Percentiles rank a stretch among this genome's conserved stretches.
Evolutionary conservation across 2,329 filamentous ascomycete species (phyloP).

Genomic region (Claviceps capensis): DNA sequence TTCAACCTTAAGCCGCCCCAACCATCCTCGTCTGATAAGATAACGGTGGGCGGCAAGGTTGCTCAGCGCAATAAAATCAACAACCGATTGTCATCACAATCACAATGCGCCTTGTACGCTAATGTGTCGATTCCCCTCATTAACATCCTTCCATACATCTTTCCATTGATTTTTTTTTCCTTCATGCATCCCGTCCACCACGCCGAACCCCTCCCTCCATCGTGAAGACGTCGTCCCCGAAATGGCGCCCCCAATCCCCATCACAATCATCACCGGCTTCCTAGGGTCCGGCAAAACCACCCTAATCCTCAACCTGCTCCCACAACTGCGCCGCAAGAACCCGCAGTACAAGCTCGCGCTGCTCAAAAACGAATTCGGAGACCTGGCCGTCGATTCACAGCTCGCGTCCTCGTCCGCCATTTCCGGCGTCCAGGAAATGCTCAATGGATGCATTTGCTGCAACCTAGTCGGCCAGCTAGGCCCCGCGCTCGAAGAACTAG

Average conservation of each 20-base stretch:
- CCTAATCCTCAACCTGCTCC: conserved; percentile 83
- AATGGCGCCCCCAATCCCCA: conserved; percentile 58
- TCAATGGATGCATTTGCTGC: conserved; percentile 98
- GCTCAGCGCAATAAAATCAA: too few relatives aligned
- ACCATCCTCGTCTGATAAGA: too few relatives aligned
- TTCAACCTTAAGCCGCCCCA: too few relatives aligned
- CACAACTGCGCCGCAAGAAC: conserved; percentile 66
- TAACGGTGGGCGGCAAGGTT: too few relatives aligned
- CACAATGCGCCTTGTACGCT: too few relatives aligned
- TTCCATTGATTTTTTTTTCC: too few relatives aligned
- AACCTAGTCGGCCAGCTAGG: conserved; percentile 88
- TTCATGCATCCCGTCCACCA: too few relatives aligned
- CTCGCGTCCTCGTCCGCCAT: conserved; percentile 73
- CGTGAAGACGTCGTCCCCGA: background rate
- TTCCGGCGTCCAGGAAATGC: conserved; percentile 78
- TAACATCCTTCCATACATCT: too few relatives aligned
- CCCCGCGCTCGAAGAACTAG: conserved; percentile 65
- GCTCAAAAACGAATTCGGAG: conserved; percentile 96
- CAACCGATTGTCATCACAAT: too few relatives aligned
- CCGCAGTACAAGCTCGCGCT: conserved; percentile 75
- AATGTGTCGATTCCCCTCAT: too few relatives aligned
- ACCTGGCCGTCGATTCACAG: conserved; percentile 85
- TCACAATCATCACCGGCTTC: conserved; percentile 94
- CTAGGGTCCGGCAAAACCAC: conserved; percentile 94
- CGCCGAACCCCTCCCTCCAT: background rate